These are phyloP conservation scores for Phaffia australis DNA, from an alignment of 768 basidiomycete species.

Conservation along the genomic window DNA sequence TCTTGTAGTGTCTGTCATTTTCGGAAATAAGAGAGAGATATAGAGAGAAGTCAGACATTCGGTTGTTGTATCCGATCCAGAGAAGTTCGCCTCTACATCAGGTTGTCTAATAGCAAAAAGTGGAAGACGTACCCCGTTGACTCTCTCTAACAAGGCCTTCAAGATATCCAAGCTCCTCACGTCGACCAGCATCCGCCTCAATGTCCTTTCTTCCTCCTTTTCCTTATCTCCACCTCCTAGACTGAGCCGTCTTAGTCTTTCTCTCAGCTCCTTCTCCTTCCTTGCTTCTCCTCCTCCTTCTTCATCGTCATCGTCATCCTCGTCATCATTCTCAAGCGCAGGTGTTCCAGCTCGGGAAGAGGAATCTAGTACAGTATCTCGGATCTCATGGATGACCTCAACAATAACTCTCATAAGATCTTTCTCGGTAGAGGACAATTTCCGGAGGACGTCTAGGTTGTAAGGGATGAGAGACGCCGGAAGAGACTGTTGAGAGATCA, in stretches of 20 bases:
- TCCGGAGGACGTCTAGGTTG: conserved; percentile 72
- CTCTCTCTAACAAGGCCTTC: conserved; percentile 19
- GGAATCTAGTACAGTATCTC: conserved; percentile 37
- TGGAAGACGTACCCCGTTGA: conserved; percentile 19
- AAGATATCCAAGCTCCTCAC: conserved; percentile 14
- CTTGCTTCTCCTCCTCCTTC: not conserved
- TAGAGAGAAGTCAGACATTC: not conserved
- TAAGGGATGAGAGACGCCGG: conserved; percentile 58
- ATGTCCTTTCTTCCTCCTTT: not conserved
- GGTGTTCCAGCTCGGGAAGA: conserved; percentile 1
- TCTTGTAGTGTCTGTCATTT: conserved; percentile 44
- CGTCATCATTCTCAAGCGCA: conserved; percentile 9
- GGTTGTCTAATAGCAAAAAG: not conserved
- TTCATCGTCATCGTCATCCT: not conserved
- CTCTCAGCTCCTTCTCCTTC: not conserved
- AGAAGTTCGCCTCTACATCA: not conserved
- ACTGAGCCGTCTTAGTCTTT: not conserved
- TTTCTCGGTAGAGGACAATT: conserved; percentile 59
- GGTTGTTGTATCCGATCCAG: too few relatives aligned
- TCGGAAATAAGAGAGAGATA: not conserved
- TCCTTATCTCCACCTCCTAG: not conserved
- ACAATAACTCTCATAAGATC: conserved; percentile 82
- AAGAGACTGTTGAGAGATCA: conserved; percentile 61
- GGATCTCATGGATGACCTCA: conserved; percentile 71
- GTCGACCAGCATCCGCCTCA: conserved; percentile 7